phyloP scores from a whole-genome alignment of 257 asterid species.

The Petunia axillaris region DNA sequence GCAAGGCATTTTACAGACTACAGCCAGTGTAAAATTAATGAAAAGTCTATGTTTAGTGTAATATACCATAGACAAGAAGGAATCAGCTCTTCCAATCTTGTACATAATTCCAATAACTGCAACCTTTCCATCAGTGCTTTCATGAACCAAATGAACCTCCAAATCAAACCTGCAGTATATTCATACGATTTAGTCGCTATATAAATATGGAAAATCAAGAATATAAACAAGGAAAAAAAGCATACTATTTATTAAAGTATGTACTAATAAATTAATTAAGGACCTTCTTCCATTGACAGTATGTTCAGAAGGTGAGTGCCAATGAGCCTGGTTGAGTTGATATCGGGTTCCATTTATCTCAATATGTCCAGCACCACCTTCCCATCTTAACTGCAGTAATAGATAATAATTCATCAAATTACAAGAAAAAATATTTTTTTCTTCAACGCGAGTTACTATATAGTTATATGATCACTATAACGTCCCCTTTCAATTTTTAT shows the following conservation, averaged over 20 bases:
- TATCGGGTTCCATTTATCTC: slow-evolving; percentile 54
- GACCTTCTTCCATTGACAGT: slow-evolving; percentile 67
- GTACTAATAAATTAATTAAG: not conserved
- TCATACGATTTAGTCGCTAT: not conserved
- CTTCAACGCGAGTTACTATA: too few relatives aligned
- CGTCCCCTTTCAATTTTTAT: not conserved
- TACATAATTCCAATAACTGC: slow-evolving; percentile 76
- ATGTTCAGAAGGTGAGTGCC: slow-evolving; percentile 94
- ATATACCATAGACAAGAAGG: slow-evolving; percentile 63
- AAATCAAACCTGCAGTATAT: slow-evolving; percentile 52
- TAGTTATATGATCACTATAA: not conserved
- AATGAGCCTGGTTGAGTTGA: slow-evolving; percentile 62
- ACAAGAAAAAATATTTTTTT: not conserved
- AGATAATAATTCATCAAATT: not conserved
- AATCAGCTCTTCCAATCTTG: slow-evolving; percentile 58
- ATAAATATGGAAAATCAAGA: not conserved
- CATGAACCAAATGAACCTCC: slow-evolving; percentile 76
- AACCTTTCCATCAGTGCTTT: slow-evolving; percentile 47
- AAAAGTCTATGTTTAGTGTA: not conserved
- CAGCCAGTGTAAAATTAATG: not conserved
- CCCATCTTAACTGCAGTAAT: slow-evolving; percentile 61
- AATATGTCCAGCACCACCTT: slow-evolving; percentile 55
- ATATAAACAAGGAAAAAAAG: not conserved
- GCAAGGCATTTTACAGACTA: too few relatives aligned
- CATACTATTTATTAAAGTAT: not conserved